Evolutionary conservation across 2,329 filamentous ascomycete species (phyloP), one percentile per base, ranked within the genome.

Genomic region (Talaromyces sp.): DNA sequence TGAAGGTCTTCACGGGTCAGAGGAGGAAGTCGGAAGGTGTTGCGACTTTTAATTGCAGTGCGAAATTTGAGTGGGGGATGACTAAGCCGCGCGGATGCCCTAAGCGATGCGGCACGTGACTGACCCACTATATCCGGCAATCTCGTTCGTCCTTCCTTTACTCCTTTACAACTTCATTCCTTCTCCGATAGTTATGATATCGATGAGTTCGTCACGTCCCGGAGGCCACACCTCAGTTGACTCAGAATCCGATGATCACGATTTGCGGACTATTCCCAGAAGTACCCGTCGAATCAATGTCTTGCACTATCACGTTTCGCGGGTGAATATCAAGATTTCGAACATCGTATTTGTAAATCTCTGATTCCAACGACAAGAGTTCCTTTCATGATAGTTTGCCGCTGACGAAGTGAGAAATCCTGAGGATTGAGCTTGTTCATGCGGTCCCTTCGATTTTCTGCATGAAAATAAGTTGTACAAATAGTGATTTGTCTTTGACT

Each of bases 21-120:
- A 69, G 70, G 69, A 73, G 71, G 70, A 73, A 66, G 70, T 65
- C 36, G 43, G 63, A 63, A 15, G 47, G 68, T 68, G 64, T 65
- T 70, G 68, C 71, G 70, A 68, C 74, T 72, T 69, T 69, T 73
- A 72, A 68, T 75, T 72, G 70, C 68, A 72, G 69, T 76, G 73
- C 71, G 73, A 76, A 75, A 75, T 74, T 75, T 62, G 65, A 76
- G 76, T 78, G 75, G 75, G 75, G 74, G 68, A 74, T 75, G 73
- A 76, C 73, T 74, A 70, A 73, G 68, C 68, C 67, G 53, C 54
- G 61, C 11, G 0, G 6, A 34, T 72, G 69, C 75, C 74, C 74
- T 76, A 77, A 77, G 70, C 75, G 75, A 75, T 75, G 54, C 31
- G 62, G 69, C 61, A 64, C 65, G 62, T 67, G 65, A 29, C 27